phyloP scores from a whole-genome alignment of 148 eudicot species.

The Selenicereus undatus region DNA sequence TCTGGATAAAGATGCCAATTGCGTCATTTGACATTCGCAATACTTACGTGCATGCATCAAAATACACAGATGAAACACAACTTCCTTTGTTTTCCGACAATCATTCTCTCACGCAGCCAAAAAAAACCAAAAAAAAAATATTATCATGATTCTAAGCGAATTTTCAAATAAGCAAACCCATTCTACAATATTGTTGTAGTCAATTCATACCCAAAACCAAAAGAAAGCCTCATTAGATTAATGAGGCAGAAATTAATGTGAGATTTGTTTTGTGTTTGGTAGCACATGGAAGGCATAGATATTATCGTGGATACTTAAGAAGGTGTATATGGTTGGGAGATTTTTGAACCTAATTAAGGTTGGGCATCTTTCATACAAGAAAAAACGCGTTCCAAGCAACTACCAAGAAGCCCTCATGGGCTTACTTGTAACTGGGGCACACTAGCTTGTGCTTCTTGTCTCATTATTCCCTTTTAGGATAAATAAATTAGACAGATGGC shows the following conservation, averaged over 20 bases:
- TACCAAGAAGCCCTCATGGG: neutral
- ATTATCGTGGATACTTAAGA: neutral
- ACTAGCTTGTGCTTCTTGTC: neutral
- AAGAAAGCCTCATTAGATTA: too few species aligned
- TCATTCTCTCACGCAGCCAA: neutral
- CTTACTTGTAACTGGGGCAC: neutral
- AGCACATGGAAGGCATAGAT: neutral
- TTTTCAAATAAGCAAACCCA: too few species aligned
- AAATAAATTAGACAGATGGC: neutral
- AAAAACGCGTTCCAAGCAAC: neutral
- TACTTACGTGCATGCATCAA: neutral
- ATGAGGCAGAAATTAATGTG: too few species aligned
- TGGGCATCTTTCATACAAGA: neutral
- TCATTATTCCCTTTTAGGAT: too few species aligned
- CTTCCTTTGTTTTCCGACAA: neutral
- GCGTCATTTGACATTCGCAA: too few species aligned
- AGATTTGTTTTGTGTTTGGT: neutral
- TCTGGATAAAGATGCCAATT: neutral
- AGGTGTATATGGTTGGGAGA: neutral
- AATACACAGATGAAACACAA: neutral
- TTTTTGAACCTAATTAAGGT: neutral
- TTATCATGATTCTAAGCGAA: neutral
- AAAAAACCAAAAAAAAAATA: too few species aligned
- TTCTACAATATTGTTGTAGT: too few species aligned
- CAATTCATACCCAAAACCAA: too few species aligned